Base-by-base conservation (phyloP, 1,139 yeast genomes). In the Yamadazyma friedrichii region DNA sequence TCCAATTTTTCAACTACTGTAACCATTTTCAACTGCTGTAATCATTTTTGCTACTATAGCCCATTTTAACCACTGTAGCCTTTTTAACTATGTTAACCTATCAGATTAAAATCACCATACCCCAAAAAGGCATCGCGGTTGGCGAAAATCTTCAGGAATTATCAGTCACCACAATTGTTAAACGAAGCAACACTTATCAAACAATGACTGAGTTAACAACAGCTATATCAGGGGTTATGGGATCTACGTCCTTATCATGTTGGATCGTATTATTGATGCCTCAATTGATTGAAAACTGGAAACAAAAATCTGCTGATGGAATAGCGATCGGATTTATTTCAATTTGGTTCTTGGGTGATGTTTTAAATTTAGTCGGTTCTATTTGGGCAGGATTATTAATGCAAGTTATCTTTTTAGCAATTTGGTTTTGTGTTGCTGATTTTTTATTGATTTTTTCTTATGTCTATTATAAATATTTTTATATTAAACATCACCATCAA, bases 211-310 rank as follows among this genome's bases (percentile, higher is more conserved):
- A 64, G 3, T 46, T 67, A 42, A 59, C 80, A 38, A 55, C 59
- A 28, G 64, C 73, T 12, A 61, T 78, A 16, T 78, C 88, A 2
- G 86, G 86, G 3, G 66, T 83, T 11, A 75, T 82, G 61, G 91
- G 91, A 2, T 82, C 88, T 9, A 77, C 80, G 1, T 78, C 83
- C 57, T 67, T 80, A 36, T 81, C 91, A 2, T 84, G 91, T 57
- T 87, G 93, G 93, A 77, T 87, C 20, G 91, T 86, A n/a, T 65
- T 86, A 37, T 71, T 85, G 46, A 66, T 85, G 54, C 95, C 95
- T 1, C 95, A 87, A 61, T 72, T 86, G 36, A 76, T 86, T 31
- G 95, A 86, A 58, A 94, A 86, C 61, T 86, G 91, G 91, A 65
- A 85, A 44, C 65, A 81, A 40, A 82, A 84, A 56, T 78, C 88